Conservation (phyloP, 345 rosid species). For the Gynandropsis gynandra region DNA sequence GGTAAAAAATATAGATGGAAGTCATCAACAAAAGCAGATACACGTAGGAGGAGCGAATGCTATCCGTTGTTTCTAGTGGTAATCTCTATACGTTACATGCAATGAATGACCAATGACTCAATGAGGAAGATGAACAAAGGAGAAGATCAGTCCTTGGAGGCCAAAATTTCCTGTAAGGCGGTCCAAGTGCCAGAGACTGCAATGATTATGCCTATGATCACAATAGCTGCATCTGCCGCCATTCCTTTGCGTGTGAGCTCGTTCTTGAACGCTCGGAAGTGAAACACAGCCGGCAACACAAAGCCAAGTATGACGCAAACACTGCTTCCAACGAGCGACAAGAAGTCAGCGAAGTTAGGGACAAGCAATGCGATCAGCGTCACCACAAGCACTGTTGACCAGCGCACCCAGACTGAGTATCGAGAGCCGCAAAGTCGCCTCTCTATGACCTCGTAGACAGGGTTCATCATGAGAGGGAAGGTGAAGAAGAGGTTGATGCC, state of each 20-base stretch:
- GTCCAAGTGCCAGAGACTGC: constrained; percentile 54
- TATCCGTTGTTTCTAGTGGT: no score
- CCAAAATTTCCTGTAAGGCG: constrained; percentile 47
- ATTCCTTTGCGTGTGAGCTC: constrained; percentile 34
- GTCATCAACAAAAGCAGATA: no score
- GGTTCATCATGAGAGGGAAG: constrained; percentile 80
- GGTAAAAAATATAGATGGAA: no score
- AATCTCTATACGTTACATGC: no score
- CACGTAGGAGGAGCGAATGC: no score
- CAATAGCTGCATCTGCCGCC: constrained; percentile 31
- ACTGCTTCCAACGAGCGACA: constrained; percentile 72
- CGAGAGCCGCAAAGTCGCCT: constrained; percentile 42
- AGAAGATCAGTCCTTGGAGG: constrained; percentile 26
- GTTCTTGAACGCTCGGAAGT: constrained; percentile 44
- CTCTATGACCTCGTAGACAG: constrained; percentile 64
- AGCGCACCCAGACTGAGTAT: constrained; percentile 59
- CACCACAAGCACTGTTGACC: constrained; percentile 51
- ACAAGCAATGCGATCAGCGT: constrained; percentile 51
- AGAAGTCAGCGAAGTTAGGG: constrained; percentile 77
- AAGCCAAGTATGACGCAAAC: constrained; percentile 57
- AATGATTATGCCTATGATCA: constrained; percentile 38
- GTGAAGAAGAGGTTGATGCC: constrained; percentile 60
- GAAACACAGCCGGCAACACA: constrained; percentile 60
- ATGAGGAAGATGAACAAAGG: constrained; percentile 14
- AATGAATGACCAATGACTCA: no score